Evolutionary conservation across 2,329 filamentous ascomycete species (phyloP).

Genomic region (Rhinocladiella similis): DNA sequence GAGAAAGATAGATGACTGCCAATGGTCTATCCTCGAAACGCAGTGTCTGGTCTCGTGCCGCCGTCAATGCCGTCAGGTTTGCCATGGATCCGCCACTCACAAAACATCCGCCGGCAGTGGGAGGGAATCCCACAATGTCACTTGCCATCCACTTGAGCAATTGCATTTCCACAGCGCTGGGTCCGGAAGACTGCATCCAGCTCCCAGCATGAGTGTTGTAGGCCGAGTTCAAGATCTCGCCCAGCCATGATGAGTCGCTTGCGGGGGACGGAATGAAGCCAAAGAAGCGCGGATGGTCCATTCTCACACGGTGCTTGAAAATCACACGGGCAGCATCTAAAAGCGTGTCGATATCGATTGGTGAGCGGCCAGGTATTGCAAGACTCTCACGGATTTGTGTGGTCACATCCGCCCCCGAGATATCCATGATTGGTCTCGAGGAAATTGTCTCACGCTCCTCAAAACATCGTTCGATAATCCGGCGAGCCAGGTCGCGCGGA

Average conservation of each 20-base stretch:
- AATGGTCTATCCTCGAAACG: background rate
- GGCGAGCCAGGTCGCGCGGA: too few relatives aligned
- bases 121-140: constrained; percentile 13
- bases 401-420: too few relatives aligned
- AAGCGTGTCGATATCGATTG: background rate
- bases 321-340: background rate
- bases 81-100: constrained; percentile 30
- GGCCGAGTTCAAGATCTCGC: background rate
- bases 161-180: background rate
- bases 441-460: too few relatives aligned
- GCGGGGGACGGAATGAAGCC: background rate
- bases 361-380: background rate
- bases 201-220: background rate
- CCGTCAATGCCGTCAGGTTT: constrained; percentile 26
- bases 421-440: too few relatives aligned
- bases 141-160: constrained; percentile 24
- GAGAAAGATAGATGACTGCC: constrained; percentile 23
- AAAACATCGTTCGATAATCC: too few relatives aligned
- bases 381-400: background rate
- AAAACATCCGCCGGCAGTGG: constrained; percentile 23
- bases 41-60: constrained; percentile 27
- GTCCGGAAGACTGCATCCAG: background rate
- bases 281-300: background rate
- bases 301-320: background rate
- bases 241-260: background rate